Evolutionary conservation across 192 early-diverging fungal species (phyloP), one percentile per base, ranked within the genome.

Genomic region (Chytriomyces confervae): DNA sequence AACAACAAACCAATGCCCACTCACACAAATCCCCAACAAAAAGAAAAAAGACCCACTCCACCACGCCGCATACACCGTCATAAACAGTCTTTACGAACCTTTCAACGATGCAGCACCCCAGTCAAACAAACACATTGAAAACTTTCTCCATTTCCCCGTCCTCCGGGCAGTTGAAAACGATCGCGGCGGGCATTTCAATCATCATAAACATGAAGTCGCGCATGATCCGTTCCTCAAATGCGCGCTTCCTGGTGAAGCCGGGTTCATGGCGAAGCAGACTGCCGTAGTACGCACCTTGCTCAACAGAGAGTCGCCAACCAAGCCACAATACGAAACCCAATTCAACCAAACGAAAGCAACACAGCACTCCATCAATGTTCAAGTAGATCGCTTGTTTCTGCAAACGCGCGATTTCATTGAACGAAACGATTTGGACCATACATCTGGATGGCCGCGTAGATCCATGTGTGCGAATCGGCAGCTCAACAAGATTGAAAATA

Each of bases 61-160:
- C 20, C 53, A 57, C 53, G 53, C 13, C 53, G 53, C 53, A 5
- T 57, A 13, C 13, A n/a, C 53, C 5, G 53, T 57, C 53, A 57
- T 5, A 0, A 57, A 57, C 53, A 20, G 16, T n/a, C 53, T 57
- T 2, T 57, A 57, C 3, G 20, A 36, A 36, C 36, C 36, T 20
- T 57, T 57, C 53, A 13, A 57, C 53, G 53, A 2, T 57, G 16
- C n/a, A 57, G 72, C 61, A 44, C 72, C 72, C 10, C 18, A 50
- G 45, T 20, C 20, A 53, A 46, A 46, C 61, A 44, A 46, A 2
- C 18, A 63, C 36, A 16, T 64, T 50, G 27, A 50, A 7, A 66
- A 76, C 27, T n/a, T 76, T 4, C 74, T 76, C 61, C 66, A 49
- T 47, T 76, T 76, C 44, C 62, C 74, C 36, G 64, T 76, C 13